These are phyloP conservation scores for Chloranthus sessilifolius DNA, from an alignment of 164 flowering plant genomes.

Conservation along the genomic window DNA sequence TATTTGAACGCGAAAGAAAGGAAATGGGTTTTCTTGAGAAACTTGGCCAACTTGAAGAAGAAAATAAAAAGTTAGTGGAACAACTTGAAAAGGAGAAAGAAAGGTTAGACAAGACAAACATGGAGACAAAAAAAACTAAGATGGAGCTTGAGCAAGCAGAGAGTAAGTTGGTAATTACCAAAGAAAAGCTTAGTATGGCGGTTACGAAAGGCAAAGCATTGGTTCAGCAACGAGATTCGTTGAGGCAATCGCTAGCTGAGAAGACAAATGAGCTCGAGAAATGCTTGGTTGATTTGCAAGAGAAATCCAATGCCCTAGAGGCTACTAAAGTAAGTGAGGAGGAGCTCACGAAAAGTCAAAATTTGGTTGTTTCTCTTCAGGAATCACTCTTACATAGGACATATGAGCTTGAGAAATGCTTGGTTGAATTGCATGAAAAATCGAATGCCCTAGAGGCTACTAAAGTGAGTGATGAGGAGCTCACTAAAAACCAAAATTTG, in stretches of 20 bases:
- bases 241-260: constrained; percentile 66
- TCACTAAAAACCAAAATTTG: constrained; percentile 39
- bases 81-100: constrained; percentile 40
- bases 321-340: constrained; percentile 42
- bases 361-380: constrained; percentile 50
- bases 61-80: constrained; percentile 44
- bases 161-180: constrained; percentile 45
- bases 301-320: constrained; percentile 65
- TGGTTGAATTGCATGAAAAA: constrained; percentile 59
- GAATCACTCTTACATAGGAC: constrained; percentile 45
- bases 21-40: constrained; percentile 40
- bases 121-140: constrained; percentile 41
- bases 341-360: constrained; percentile 46
- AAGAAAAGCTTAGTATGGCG: constrained; percentile 92
- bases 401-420: constrained; percentile 60
- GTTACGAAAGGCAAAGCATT: constrained; percentile 95
- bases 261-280: constrained; percentile 72
- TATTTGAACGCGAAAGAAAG: constrained; percentile 39
- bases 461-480: constrained; percentile 40
- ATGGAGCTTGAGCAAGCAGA: constrained; percentile 81
- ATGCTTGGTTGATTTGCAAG: constrained; percentile 50
- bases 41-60: constrained; percentile 42
- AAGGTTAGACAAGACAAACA: constrained; percentile 27
- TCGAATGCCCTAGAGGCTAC: constrained; percentile 63
- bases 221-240: constrained; percentile 83